phyloP scores from a whole-genome alignment of 1,139 yeast genomes.

The Sugiyamaella castrensis region DNA sequence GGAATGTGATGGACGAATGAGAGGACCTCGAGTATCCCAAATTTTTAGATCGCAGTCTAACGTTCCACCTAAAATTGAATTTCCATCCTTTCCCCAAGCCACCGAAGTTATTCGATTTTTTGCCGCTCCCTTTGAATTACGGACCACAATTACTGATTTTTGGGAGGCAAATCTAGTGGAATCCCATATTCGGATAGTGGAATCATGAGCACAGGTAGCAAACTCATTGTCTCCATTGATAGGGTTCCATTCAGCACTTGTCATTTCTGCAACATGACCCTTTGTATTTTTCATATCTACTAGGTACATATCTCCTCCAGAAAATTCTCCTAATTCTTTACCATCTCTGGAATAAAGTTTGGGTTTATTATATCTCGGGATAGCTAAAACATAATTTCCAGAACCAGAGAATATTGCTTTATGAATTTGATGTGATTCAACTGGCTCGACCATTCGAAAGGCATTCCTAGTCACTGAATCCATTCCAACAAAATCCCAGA shows the following conservation, averaged over 20 bases:
- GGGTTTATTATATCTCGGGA: slow-evolving; percentile 32
- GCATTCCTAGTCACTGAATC: slow-evolving; percentile 29
- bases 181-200: slow-evolving; percentile 41
- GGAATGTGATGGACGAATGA: slow-evolving; percentile 32
- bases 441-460: slow-evolving; percentile 35
- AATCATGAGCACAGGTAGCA: slow-evolving; percentile 35
- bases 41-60: slow-evolving; percentile 32
- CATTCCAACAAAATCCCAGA: slow-evolving; percentile 41
- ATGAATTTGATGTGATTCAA: slow-evolving; percentile 32
- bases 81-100: slow-evolving; percentile 27
- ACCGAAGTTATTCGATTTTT: slow-evolving; percentile 28
- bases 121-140: slow-evolving; percentile 26
- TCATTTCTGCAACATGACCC: slow-evolving; percentile 39
- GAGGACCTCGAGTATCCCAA: slow-evolving; percentile 36
- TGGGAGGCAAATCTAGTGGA: slow-evolving; percentile 28
- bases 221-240: slow-evolving; percentile 23
- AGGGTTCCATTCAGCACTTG: slow-evolving; percentile 38
- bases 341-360: slow-evolving; percentile 33
- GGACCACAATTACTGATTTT: slow-evolving; percentile 33
- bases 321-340: slow-evolving; percentile 29
- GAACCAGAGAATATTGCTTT: slow-evolving; percentile 27
- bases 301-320: slow-evolving; percentile 40
- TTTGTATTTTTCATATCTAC: slow-evolving; percentile 40
- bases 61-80: slow-evolving; percentile 28
- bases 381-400: slow-evolving; percentile 30